A percentile compares a stretch with the other conserved stretches of the same genome.
Conservation (phyloP, 805 yeast species). For the Schizosaccharomyces pombe region DNA sequence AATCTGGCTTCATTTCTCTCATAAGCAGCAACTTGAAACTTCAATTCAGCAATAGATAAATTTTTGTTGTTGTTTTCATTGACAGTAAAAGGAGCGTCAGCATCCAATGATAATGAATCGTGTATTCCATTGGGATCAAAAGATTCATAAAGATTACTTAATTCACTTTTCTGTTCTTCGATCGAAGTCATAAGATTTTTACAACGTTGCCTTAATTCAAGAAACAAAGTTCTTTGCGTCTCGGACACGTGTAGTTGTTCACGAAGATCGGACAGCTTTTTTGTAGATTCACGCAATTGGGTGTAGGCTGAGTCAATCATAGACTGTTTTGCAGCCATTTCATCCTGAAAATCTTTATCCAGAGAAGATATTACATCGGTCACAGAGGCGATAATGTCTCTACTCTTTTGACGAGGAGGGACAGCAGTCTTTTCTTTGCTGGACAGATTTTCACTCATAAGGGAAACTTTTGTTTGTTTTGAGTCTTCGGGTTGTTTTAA, state of each 20-base stretch:
- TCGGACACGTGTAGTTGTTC: slow-evolving; percentile 31
- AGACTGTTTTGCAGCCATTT: slow-evolving; percentile 29
- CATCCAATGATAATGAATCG: too few relatives aligned
- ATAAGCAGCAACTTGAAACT: slow-evolving; percentile 67
- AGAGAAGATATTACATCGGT: slow-evolving; percentile 27
- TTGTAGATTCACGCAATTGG: slow-evolving; percentile 34
- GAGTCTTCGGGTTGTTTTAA: slow-evolving; percentile 1
- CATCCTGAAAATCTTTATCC: slow-evolving; percentile 36
- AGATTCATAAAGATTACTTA: slow-evolving; percentile 12
- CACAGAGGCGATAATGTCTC: slow-evolving; percentile 18
- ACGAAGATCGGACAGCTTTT: slow-evolving; percentile 25
- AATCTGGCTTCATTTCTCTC: slow-evolving; percentile 40
- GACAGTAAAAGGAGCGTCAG: slow-evolving; percentile 77
- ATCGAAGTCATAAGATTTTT: slow-evolving; percentile 40
- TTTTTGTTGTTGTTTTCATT: slow-evolving; percentile 12
- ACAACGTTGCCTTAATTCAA: slow-evolving; percentile 31
- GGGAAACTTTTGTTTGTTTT: not conserved
- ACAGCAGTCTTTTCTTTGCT: slow-evolving; percentile 3
- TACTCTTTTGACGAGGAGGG: not conserved
- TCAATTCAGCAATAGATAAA: slow-evolving; percentile 1
- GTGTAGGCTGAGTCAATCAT: slow-evolving; percentile 30
- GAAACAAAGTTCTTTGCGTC: slow-evolving; percentile 20
- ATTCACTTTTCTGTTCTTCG: slow-evolving; percentile 28
- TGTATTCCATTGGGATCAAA: slow-evolving; percentile 11
- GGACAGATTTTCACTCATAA: slow-evolving; percentile 7